phyloP scores from a whole-genome alignment of 306 rosid genomes.

The Chamaecrista fasciculata region DNA sequence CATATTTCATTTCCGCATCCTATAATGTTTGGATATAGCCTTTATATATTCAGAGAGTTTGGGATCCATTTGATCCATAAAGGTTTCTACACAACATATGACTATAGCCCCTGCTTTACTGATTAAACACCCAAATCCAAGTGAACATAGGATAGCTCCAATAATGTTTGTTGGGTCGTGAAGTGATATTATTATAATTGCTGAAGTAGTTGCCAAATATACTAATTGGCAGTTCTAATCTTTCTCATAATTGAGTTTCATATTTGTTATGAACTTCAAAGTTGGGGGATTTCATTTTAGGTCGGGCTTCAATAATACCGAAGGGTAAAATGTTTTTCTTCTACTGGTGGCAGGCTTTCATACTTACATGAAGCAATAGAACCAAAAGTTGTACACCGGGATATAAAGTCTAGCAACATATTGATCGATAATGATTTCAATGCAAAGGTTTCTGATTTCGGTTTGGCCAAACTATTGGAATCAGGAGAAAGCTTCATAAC shows the following conservation, averaged over 20 bases:
- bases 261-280: background rate
- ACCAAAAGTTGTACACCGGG: conserved; percentile 96
- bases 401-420: conserved; percentile 92
- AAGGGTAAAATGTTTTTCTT: background rate
- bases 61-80: background rate
- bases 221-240: conserved; percentile 7
- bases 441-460: conserved; percentile 95
- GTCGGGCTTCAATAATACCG: background rate
- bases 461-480: conserved; percentile 88
- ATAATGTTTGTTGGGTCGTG: no score
- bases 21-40: background rate
- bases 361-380: conserved; percentile 96
- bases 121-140: background rate
- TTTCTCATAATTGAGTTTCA: background rate
- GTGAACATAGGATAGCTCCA: background rate
- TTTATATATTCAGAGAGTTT: conserved; percentile 5
- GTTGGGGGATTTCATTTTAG: background rate
- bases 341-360: conserved; percentile 68
- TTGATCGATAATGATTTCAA: conserved; percentile 80
- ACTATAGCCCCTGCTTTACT: background rate
- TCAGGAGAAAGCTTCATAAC: conserved; percentile 95
- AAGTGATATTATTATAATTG: background rate
- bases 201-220: conserved; percentile 8
- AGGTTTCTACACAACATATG: background rate
- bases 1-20: no score